Conservation (phyloP, 768 basidiomycete genomes). For the Boletus eberwhitei region DNA sequence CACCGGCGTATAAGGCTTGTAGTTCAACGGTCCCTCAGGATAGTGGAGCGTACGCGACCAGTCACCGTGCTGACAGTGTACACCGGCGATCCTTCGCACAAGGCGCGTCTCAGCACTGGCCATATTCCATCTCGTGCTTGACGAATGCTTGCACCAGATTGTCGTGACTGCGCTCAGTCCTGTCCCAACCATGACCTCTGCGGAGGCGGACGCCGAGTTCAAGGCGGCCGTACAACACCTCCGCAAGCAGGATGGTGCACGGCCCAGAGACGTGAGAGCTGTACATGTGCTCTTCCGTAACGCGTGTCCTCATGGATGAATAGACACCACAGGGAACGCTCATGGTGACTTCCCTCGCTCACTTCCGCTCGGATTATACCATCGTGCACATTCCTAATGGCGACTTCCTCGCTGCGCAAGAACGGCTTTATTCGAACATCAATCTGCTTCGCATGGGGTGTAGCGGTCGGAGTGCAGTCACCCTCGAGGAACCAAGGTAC, state of each 20-base stretch:
- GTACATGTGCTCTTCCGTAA: not conserved
- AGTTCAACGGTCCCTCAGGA: constrained; percentile 38
- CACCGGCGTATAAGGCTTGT: not conserved
- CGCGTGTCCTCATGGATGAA: constrained; percentile 3
- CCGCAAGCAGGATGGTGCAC: constrained; percentile 61
- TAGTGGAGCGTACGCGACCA: constrained; percentile 61
- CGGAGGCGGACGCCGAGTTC: constrained; percentile 54
- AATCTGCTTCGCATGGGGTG: constrained; percentile 83
- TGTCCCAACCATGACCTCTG: constrained; percentile 36
- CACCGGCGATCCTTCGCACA: constrained; percentile 72
- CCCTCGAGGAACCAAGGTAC: constrained; percentile 71
- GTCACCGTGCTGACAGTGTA: constrained; percentile 67
- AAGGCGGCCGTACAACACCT: constrained; percentile 58
- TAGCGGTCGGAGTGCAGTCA: constrained; percentile 72
- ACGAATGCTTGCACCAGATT: constrained; percentile 41
- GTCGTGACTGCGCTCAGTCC: constrained; percentile 56
- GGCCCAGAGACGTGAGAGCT: constrained; percentile 58
- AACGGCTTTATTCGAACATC: constrained; percentile 77
- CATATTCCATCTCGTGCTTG: constrained; percentile 8
- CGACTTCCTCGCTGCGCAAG: constrained; percentile 57
- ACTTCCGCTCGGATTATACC: constrained; percentile 85
- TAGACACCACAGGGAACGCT: constrained; percentile 66
- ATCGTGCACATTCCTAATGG: constrained; percentile 75
- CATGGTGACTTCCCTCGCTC: constrained; percentile 80
- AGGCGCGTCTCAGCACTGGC: constrained; percentile 34